Evolutionary conservation across 148 eudicot species (phyloP).

Genomic region (Mesembryanthemum crystallinum): DNA sequence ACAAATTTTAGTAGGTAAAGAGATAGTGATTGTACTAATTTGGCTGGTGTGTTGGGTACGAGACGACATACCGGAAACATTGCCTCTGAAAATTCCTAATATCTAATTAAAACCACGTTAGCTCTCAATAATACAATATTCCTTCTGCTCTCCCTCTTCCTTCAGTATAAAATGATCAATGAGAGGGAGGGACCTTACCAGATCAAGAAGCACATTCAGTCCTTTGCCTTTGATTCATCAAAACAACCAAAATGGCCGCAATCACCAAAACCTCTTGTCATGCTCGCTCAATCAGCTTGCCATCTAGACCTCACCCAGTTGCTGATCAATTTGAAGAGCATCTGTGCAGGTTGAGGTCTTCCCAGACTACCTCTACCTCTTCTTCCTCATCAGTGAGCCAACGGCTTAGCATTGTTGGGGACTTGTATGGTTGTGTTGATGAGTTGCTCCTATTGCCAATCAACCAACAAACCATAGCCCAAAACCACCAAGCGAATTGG

Average conservation of each 20-base stretch:
- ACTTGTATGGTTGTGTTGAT: slow-evolving; percentile 25
- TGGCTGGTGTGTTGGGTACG: not conserved
- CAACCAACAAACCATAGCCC: slow-evolving; percentile 24
- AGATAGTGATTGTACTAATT: not conserved
- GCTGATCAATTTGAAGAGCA: not conserved
- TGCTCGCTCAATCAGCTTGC: slow-evolving; percentile 2
- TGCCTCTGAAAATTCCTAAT: no score
- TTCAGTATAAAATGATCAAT: no score
- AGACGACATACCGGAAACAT: no score
- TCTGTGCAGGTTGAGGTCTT: not conserved
- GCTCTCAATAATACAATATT: no score
- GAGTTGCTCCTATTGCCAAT: slow-evolving; percentile 21
- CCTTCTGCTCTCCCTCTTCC: no score
- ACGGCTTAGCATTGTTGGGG: no score
- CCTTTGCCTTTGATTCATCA: not conserved
- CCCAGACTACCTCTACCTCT: not conserved
- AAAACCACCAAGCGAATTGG: slow-evolving; percentile 1
- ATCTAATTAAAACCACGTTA: no score
- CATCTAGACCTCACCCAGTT: not conserved
- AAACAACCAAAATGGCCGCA: not conserved
- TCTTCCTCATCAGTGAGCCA: not conserved
- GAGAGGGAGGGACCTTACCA: no score
- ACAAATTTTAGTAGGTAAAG: not conserved
- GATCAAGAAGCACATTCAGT: no score
- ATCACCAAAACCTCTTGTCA: not conserved